A percentile compares a stretch with the other conserved stretches of the same genome.
Conservation (phyloP, 129 eudicot species). For the Tagetes erecta region DNA sequence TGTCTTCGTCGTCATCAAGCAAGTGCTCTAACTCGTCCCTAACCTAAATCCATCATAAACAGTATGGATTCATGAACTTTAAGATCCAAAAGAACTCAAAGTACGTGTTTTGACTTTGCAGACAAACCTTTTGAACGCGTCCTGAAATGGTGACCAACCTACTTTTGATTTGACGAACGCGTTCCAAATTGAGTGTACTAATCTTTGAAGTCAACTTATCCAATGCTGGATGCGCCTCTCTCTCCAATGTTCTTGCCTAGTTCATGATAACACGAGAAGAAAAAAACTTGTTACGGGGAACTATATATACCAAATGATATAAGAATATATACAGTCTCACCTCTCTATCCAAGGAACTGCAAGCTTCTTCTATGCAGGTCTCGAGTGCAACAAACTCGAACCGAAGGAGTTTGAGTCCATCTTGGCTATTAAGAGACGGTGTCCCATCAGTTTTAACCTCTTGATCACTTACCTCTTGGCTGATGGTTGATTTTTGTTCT, state of each 20-base stretch:
- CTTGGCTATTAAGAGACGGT: conserved; percentile 55
- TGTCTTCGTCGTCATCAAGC: conserved; percentile 93
- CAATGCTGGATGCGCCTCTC: conserved; percentile 96
- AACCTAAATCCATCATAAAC: conserved; percentile 39
- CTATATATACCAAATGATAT: too few species aligned
- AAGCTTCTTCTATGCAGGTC: conserved; percentile 89
- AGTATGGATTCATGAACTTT: conserved; percentile 7
- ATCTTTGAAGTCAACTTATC: conserved; percentile 90
- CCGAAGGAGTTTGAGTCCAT: conserved; percentile 66
- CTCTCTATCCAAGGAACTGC: conserved; percentile 79
- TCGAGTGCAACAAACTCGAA: conserved; percentile 87
- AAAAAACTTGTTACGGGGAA: not conserved
- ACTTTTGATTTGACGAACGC: conserved; percentile 93
- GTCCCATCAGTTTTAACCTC: conserved; percentile 46
- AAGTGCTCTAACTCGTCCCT: conserved; percentile 89
- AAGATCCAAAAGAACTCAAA: not conserved
- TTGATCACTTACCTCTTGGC: conserved; percentile 37
- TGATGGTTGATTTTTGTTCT: conserved; percentile 50
- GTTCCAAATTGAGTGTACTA: conserved; percentile 87
- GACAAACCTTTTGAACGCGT: conserved; percentile 79
- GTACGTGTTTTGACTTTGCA: not conserved
- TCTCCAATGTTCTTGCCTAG: conserved; percentile 88
- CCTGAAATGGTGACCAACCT: conserved; percentile 91
- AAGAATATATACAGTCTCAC: conserved; percentile 13
- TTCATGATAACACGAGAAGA: conserved; percentile 22